Evolutionary conservation across 2,329 filamentous ascomycete species (phyloP), one percentile per base, ranked within the genome.

Genomic region (Phyllosticta citrichinensis): DNA sequence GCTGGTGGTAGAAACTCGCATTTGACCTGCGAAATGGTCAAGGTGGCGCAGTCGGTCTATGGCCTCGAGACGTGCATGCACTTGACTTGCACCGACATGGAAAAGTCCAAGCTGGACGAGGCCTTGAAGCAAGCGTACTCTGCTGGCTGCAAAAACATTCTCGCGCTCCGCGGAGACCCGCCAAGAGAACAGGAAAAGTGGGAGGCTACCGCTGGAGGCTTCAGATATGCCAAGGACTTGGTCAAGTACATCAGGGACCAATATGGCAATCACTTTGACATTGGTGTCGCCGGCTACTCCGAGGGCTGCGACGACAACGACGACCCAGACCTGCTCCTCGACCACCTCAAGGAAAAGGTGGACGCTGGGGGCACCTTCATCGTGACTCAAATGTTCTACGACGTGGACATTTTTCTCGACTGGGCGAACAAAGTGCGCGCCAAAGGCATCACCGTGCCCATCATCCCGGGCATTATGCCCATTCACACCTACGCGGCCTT

Each of bases 351-450:
- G 78, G 89, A 97, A 75, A 99, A 99, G 79, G 87, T 97, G 35
- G 94, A 99, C 72, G 89, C 90, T 62, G 94, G 94, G 57, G 92
- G 88, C 64, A 87, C 88, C 6, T 99, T 97, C 73, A 89, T 99
- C 65, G 89, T 99, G 59, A 97, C 94, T 0, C 94, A 99, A 77
- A 99, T 99, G 94, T 97, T 97, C 77, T 99, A 99, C 79, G 93
- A 99, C 70, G 92, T 85, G 56, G 93, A 99, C 70, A 93, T 94
- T 71, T 99, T 99, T 76, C 76, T 97, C 59, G 83, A 86, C 58
- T 99, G 94, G 94, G 88, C 95, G 47, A 80, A 83, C 66, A 94
- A 89, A 72, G 91, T 93, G 62, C 87, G 92, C 56, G 90, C 87
- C 58, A 86, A 85, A 69, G 94, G 94, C 55, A 93, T 99, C 70